Percentiles rank a stretch among this genome's conserved stretches.
These are phyloP conservation scores for Penicillium frequentans DNA, from an alignment of 2,329 filamentous ascomycete species.

Conservation along the genomic window DNA sequence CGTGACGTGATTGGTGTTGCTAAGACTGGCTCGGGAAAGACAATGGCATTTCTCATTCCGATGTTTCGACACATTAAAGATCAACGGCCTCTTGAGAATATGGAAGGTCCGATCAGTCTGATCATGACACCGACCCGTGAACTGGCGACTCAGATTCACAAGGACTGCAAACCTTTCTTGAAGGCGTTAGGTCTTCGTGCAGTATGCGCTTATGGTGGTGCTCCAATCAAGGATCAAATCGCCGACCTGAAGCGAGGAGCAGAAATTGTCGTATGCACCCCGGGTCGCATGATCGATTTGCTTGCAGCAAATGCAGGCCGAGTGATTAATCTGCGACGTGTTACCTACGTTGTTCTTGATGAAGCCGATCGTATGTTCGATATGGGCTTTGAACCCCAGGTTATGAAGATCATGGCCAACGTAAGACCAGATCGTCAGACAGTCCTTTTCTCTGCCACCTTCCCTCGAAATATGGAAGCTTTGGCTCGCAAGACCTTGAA, in stretches of 20 bases:
- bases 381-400: slow-evolving; percentile 98
- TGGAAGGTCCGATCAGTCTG: slow-evolving; percentile 83
- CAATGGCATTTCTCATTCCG: slow-evolving; percentile 88
- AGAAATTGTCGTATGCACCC: slow-evolving; percentile 92
- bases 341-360: slow-evolving; percentile 92
- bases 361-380: slow-evolving; percentile 99
- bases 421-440: slow-evolving; percentile 91
- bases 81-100: slow-evolving; percentile 75
- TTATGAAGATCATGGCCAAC: slow-evolving; percentile 93
- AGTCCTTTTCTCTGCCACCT: slow-evolving; percentile 93
- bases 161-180: slow-evolving; percentile 91
- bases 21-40: slow-evolving; percentile 97
- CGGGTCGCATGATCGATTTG: slow-evolving; percentile 93
- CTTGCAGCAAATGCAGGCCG: slow-evolving; percentile 90
- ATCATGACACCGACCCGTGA: slow-evolving; percentile 95
- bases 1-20: slow-evolving; percentile 94
- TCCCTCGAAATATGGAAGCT: slow-evolving; percentile 89
- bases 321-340: slow-evolving; percentile 84
- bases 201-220: slow-evolving; percentile 91
- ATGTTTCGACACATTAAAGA: slow-evolving; percentile 99
- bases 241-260: slow-evolving; percentile 92
- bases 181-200: slow-evolving; percentile 81
- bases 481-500: slow-evolving; percentile 84
- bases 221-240: slow-evolving; percentile 96
- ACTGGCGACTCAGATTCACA: slow-evolving; percentile 88